A percentile compares a stretch with the other conserved stretches of the same genome.
Evolutionary conservation across 1,284 basidiomycete species (phyloP).

Genomic region (Trametes sp.): DNA sequence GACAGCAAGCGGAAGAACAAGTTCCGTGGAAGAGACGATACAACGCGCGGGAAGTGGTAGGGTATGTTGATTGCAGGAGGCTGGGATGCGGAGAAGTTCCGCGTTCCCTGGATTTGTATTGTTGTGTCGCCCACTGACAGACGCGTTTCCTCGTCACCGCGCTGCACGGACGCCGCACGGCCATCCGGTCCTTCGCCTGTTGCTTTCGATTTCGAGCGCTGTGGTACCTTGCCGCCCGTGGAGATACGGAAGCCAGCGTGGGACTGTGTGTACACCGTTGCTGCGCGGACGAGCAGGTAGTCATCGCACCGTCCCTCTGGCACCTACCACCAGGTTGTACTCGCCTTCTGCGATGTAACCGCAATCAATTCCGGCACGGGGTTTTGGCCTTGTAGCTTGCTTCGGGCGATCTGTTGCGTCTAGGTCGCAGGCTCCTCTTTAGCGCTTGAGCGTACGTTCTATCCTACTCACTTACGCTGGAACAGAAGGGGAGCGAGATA

Average conservation of each 20-base stretch:
- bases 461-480: too few species aligned
- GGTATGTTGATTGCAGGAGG: neutral
- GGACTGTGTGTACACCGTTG: neutral
- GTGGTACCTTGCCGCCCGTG: too few species aligned
- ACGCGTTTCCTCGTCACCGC: too few species aligned
- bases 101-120: neutral
- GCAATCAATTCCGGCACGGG: too few species aligned
- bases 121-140: neutral
- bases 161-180: too few species aligned
- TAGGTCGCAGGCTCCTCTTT: neutral
- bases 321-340: neutral
- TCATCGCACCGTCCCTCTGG: neutral
- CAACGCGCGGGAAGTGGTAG: neutral
- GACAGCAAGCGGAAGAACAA: too few species aligned
- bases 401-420: neutral
- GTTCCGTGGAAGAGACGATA: too few species aligned
- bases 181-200: too few species aligned
- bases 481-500: too few species aligned
- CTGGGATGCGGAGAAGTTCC: neutral
- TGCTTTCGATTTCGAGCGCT: too few species aligned
- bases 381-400: too few species aligned
- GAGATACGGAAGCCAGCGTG: neutral
- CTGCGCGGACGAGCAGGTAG: neutral
- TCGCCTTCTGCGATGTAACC: neutral
- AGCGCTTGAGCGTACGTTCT: too few species aligned